These are phyloP conservation scores for Massarina eburnea DNA, from an alignment of 2,329 filamentous ascomycete genomes.

Conservation along the genomic window DNA sequence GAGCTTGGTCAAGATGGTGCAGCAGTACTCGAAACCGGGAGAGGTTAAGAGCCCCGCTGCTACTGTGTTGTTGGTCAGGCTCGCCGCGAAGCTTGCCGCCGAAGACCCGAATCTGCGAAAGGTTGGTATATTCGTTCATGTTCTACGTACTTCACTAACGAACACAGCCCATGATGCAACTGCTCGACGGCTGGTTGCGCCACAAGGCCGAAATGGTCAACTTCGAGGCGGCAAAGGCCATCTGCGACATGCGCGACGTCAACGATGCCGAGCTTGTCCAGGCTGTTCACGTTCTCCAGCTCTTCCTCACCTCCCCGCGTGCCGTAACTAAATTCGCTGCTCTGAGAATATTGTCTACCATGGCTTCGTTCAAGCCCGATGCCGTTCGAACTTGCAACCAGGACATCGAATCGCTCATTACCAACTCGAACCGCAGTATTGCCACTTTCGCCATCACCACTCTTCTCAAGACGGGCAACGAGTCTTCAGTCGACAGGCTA, in stretches of 20 bases:
- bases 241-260: conserved; percentile 91
- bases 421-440: conserved; percentile 94
- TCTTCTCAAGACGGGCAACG: conserved; percentile 95
- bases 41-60: conserved; percentile 94
- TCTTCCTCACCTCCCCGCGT: conserved; percentile 93
- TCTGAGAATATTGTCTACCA: conserved; percentile 92
- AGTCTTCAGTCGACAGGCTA: conserved; percentile 91
- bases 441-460: conserved; percentile 98
- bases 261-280: conserved; percentile 89
- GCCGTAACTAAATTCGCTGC: conserved; percentile 97
- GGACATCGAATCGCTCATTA: conserved; percentile 95
- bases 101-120: conserved; percentile 86
- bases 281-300: conserved; percentile 90
- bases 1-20: conserved; percentile 99
- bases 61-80: conserved; percentile 84
- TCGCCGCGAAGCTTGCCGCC: conserved; percentile 91
- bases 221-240: conserved; percentile 97
- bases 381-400: conserved; percentile 93
- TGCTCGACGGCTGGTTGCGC: conserved; percentile 93
- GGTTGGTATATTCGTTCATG: conserved; percentile 10
- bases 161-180: conserved; percentile 81
- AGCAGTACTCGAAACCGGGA: conserved; percentile 90
- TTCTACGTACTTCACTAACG: not conserved
- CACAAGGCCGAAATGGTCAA: conserved; percentile 95
- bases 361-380: conserved; percentile 93